Percentiles rank a stretch among this genome's conserved stretches.
Evolutionary conservation across 176 grass and related monocot genomes (phyloP).

Genomic region (Cocos nucifera): DNA sequence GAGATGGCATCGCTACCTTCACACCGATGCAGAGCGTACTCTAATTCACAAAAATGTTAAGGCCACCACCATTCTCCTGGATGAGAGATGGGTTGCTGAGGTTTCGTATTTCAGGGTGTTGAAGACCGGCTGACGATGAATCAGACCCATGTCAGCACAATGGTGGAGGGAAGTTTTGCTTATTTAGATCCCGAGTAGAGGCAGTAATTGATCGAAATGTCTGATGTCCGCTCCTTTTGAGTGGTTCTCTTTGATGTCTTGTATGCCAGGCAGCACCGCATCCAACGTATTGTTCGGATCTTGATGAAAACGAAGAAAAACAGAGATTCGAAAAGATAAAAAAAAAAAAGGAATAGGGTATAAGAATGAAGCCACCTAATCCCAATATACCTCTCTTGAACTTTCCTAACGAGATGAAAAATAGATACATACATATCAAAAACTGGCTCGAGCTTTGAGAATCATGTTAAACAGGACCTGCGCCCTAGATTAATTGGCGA

Average conservation of each 20-base stretch:
- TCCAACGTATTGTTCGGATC: background rate
- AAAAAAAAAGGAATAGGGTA: too few species aligned
- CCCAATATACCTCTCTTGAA: too few species aligned
- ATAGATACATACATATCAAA: too few species aligned
- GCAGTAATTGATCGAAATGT: constrained; percentile 3
- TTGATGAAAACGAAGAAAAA: too few species aligned
- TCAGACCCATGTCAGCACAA: background rate
- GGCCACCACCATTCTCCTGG: constrained; percentile 9
- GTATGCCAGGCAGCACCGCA: background rate
- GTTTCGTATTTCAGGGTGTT: constrained; percentile 3
- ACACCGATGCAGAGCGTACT: background rate
- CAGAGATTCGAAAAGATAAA: too few species aligned
- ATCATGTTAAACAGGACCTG: too few species aligned
- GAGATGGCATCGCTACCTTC: background rate
- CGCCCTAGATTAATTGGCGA: too few species aligned
- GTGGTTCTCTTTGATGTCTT: constrained; percentile 5
- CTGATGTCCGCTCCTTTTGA: background rate
- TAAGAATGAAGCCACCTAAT: too few species aligned
- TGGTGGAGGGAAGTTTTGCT: constrained; percentile 7
- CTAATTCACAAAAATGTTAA: background rate
- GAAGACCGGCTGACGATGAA: constrained; percentile 7
- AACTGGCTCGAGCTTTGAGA: too few species aligned
- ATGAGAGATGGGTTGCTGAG: constrained; percentile 6
- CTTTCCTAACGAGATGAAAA: too few species aligned
- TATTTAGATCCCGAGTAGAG: constrained; percentile 7